Percentiles rank a stretch among this genome's conserved stretches.
Evolutionary conservation across 345 rosid species (phyloP).

Genomic region (Nasturtium officinale): DNA sequence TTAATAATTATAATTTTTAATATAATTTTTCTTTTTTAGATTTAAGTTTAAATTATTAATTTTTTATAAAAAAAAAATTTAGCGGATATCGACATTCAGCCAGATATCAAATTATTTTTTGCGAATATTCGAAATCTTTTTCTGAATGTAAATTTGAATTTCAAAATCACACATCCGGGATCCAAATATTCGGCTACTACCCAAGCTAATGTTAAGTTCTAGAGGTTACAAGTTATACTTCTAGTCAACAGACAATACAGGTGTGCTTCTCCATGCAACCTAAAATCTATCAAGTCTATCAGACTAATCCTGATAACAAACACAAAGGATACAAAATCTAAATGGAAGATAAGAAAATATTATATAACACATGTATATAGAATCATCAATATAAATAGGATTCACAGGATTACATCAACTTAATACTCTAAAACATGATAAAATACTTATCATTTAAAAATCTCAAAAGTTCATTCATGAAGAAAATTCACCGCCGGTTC

Average conservation of each 20-base stretch:
- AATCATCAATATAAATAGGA: background rate
- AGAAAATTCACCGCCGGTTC: too few species aligned
- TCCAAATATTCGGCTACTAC: too few species aligned
- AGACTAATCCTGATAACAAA: background rate
- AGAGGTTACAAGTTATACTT: background rate
- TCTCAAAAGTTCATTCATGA: background rate
- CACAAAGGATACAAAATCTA: background rate
- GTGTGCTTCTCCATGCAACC: conserved; percentile 1
- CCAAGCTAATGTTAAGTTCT: too few species aligned
- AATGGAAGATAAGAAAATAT: background rate
- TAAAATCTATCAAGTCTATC: background rate
- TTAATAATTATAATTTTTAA: too few species aligned
- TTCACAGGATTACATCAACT: background rate
- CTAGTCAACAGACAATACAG: background rate
- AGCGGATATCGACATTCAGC: too few species aligned
- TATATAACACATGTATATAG: background rate
- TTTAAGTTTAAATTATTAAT: too few species aligned
- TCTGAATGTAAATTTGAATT: too few species aligned
- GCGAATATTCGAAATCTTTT: too few species aligned
- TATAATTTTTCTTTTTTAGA: too few species aligned
- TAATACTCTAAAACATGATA: background rate
- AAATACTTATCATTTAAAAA: background rate
- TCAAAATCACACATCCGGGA: too few species aligned
- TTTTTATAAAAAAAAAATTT: too few species aligned
- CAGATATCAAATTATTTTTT: too few species aligned